phyloP scores from a whole-genome alignment of 495 filamentous ascomycete species.

The Thermothielavioides terrestris region DNA sequence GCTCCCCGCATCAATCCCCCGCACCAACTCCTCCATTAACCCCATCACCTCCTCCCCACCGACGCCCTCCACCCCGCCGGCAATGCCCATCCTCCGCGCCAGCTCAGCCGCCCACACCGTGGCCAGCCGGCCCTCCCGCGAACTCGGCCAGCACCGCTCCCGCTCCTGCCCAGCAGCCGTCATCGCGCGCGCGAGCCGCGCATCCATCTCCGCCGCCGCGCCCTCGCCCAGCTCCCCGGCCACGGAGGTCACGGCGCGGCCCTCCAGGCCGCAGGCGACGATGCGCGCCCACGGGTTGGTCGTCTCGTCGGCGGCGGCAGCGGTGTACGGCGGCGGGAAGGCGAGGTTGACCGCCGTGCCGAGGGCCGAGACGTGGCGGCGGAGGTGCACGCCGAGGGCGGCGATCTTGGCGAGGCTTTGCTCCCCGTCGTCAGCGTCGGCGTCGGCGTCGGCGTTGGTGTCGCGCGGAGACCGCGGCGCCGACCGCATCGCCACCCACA shows the following conservation, averaged over 20 bases:
- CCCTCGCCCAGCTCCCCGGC: constrained; percentile 16
- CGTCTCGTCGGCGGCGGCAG: constrained; percentile 1
- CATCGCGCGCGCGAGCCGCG: neutral
- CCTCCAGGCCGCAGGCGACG: constrained; percentile 77
- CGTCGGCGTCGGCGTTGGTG: neutral
- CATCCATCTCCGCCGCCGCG: neutral
- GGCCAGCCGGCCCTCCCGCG: constrained; percentile 8
- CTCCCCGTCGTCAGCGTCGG: neutral
- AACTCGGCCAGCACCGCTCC: neutral
- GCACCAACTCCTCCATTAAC: constrained; percentile 13
- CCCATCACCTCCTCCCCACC: constrained; percentile 9
- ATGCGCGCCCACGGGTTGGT: constrained; percentile 52
- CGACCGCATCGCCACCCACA: constrained; percentile 52
- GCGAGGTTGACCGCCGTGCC: constrained; percentile 77
- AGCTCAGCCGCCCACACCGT: constrained; percentile 20
- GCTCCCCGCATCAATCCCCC: neutral
- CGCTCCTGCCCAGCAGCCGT: neutral
- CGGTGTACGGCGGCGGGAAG: constrained; percentile 31
- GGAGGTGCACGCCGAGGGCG: constrained; percentile 79
- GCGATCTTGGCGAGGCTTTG: constrained; percentile 68
- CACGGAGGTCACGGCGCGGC: constrained; percentile 66
- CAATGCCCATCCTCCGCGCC: constrained; percentile 18
- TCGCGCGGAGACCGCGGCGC: too few relatives aligned
- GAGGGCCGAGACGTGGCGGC: constrained; percentile 75
- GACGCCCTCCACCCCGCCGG: constrained; percentile 14